Percentiles rank a stretch among this genome's conserved stretches.
These are phyloP conservation scores for Coemansia sp. DNA, from an alignment of 192 early-diverging fungal genomes.

Conservation along the genomic window DNA sequence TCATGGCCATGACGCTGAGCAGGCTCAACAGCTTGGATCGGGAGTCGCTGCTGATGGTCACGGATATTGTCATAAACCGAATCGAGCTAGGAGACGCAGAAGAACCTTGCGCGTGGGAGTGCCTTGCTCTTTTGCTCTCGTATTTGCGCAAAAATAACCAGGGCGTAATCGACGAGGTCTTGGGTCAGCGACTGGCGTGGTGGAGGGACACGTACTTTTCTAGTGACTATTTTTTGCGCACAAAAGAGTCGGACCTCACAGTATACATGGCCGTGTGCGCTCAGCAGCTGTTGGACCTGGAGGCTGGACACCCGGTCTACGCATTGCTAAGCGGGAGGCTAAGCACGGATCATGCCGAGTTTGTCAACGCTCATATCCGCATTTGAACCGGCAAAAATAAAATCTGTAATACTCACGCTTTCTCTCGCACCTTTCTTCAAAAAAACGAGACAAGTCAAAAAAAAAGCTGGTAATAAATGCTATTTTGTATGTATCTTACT, in stretches of 20 bases:
- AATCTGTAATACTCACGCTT: too few relatives aligned
- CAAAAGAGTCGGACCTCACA: background rate
- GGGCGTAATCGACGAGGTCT: background rate
- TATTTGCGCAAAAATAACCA: background rate
- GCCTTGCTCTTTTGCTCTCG: slow-evolving; percentile 8
- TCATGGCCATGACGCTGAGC: slow-evolving; percentile 9
- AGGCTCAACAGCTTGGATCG: background rate
- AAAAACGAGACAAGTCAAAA: background rate
- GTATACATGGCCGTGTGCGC: slow-evolving; percentile 34
- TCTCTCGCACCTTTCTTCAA: too few relatives aligned
- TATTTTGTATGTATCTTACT: slow-evolving; percentile 10
- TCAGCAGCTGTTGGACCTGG: slow-evolving; percentile 20
- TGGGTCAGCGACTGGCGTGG: slow-evolving; percentile 30
- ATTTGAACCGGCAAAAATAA: background rate
- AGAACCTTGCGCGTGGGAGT: slow-evolving; percentile 24
- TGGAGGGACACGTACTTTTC: slow-evolving; percentile 32
- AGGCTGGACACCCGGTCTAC: slow-evolving; percentile 17
- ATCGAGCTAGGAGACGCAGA: slow-evolving; percentile 34
- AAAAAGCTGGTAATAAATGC: background rate
- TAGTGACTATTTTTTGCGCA: background rate
- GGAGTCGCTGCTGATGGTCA: background rate
- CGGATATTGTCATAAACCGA: slow-evolving; percentile 21
- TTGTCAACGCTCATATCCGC: slow-evolving; percentile 20
- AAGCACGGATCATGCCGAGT: background rate
- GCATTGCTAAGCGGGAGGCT: slow-evolving; percentile 17